phyloP scores from a whole-genome alignment of 2,329 filamentous ascomycete genomes.

The Xylaria sp. region DNA sequence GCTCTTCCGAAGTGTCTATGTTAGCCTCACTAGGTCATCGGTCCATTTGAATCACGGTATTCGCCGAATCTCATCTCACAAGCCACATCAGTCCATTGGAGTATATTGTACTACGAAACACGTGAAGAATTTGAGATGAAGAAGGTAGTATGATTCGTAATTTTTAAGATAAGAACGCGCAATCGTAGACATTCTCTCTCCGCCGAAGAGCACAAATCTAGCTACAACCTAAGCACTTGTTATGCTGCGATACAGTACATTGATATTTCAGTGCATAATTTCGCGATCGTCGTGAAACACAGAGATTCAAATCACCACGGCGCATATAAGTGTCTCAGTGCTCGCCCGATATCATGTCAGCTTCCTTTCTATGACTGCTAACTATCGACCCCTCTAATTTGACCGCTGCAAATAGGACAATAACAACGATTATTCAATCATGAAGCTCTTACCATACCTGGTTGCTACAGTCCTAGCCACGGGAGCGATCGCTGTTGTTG shows the following conservation, averaged over 20 bases:
- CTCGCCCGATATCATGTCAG: background rate
- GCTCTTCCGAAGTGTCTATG: background rate
- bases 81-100: background rate
- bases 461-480: background rate
- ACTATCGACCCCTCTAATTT: background rate
- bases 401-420: background rate
- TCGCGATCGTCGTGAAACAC: background rate
- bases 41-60: constrained; percentile 7
- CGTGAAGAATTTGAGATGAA: background rate
- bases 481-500: constrained; percentile 16
- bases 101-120: background rate
- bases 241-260: background rate
- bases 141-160: background rate
- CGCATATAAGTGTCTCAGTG: constrained; percentile 21
- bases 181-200: constrained; percentile 5
- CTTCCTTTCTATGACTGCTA: background rate
- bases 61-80: constrained; percentile 21
- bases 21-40: background rate
- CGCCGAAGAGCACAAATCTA: background rate
- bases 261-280: background rate
- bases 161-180: constrained; percentile 1
- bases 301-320: background rate
- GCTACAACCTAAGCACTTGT: background rate
- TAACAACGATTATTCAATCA: background rate
- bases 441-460: constrained; percentile 18